phyloP scores from a whole-genome alignment of 2,329 filamentous ascomycete species.

The Lachnellula willkommii region DNA sequence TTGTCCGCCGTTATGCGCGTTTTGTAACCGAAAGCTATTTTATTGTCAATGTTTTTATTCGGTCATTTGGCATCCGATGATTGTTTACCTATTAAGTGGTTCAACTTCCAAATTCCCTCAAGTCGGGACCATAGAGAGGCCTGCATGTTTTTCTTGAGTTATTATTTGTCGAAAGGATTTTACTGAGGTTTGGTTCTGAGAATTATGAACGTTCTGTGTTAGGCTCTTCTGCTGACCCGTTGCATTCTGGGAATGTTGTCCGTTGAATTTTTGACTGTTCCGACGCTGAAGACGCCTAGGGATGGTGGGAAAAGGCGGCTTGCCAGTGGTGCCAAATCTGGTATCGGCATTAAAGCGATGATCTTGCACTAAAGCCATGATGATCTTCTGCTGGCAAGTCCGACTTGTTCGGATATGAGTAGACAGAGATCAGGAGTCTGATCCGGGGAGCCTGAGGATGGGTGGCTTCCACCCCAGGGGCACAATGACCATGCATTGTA shows the following conservation, averaged over 20 bases:
- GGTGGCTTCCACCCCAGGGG: too few relatives aligned
- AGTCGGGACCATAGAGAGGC: too few relatives aligned
- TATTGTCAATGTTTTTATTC: too few relatives aligned
- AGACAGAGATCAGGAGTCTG: conserved; percentile 5
- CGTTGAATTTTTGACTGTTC: background rate
- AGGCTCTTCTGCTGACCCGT: background rate
- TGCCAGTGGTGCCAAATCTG: conserved; percentile 8
- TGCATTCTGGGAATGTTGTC: background rate
- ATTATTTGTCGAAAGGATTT: too few relatives aligned
- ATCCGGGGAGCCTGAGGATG: too few relatives aligned
- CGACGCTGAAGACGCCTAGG: background rate
- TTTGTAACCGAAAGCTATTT: background rate
- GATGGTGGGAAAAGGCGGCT: background rate
- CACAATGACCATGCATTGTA: too few relatives aligned
- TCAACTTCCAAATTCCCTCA: too few relatives aligned
- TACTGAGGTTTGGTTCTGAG: background rate
- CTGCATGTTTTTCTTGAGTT: too few relatives aligned
- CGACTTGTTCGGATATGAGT: conserved; percentile 2
- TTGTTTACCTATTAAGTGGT: too few relatives aligned
- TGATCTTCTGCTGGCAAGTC: conserved; percentile 1
- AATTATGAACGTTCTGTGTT: too few relatives aligned
- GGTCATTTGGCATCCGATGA: too few relatives aligned
- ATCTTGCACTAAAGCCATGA: background rate
- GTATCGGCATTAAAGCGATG: background rate
- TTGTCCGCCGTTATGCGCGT: background rate